phyloP scores from a whole-genome alignment of 163 green algal genomes.

The Trebouxiophyceae sp. region DNA sequence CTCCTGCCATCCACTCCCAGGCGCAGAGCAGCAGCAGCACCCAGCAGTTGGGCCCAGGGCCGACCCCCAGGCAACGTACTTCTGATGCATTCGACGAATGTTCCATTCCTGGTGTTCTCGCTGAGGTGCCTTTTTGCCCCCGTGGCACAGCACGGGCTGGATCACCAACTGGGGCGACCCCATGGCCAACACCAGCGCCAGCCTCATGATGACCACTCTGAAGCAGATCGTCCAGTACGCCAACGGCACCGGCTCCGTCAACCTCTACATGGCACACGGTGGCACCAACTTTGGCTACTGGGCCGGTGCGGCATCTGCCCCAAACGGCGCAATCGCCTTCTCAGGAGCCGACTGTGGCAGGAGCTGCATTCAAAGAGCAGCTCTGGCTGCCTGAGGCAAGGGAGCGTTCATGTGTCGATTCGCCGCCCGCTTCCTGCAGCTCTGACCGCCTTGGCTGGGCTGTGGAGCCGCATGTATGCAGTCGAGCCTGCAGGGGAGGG shows the following conservation, averaged over 20 bases:
- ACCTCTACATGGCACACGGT: conserved; percentile 56
- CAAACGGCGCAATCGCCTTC: too few relatives aligned
- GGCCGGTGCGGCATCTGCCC: conserved; percentile 24
- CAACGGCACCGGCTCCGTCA: conserved; percentile 33
- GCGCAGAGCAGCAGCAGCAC: too few relatives aligned
- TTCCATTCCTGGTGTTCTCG: neutral
- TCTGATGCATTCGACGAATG: neutral
- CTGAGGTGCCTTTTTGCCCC: neutral
- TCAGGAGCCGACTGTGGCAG: too few relatives aligned
- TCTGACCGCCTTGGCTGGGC: too few relatives aligned
- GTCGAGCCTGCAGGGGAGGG: too few relatives aligned
- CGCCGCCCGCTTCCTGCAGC: too few relatives aligned
- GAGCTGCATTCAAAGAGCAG: too few relatives aligned
- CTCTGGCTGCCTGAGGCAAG: too few relatives aligned
- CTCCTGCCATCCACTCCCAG: too few relatives aligned
- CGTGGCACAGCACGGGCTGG: conserved; percentile 41
- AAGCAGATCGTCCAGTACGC: conserved; percentile 25
- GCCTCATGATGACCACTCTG: conserved; percentile 19
- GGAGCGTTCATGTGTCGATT: too few relatives aligned
- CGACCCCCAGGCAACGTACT: neutral
- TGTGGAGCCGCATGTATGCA: too few relatives aligned
- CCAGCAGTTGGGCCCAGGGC: too few relatives aligned
- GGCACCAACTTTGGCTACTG: conserved; percentile 62
- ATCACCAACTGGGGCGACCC: conserved; percentile 51
- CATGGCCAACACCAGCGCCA: conserved; percentile 48